Conservation (phyloP, 1,284 basidiomycete species). For the Cryptococcus sp. region DNA sequence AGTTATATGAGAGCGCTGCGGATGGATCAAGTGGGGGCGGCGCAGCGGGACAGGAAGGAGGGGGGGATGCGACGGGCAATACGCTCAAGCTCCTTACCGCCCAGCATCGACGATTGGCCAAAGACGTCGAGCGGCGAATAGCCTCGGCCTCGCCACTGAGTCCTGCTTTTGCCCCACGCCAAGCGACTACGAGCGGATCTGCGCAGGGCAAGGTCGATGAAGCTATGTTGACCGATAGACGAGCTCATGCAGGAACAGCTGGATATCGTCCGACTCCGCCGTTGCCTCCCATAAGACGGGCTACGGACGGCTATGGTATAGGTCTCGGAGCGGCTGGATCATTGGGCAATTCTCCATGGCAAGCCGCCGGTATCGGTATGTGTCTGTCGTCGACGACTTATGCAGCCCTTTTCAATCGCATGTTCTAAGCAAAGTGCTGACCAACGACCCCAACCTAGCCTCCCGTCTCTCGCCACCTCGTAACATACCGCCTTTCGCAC, state of each 20-base stretch:
- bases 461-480: slow-evolving; percentile 18
- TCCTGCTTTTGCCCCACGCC: no score
- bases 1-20: slow-evolving; percentile 39
- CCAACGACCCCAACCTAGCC: not conserved
- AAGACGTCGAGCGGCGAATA: slow-evolving; percentile 48
- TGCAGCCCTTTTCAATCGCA: no score
- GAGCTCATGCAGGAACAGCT: not conserved
- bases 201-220: not conserved
- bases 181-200: not conserved
- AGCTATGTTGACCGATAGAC: not conserved
- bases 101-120: slow-evolving; percentile 48
- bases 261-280: not conserved
- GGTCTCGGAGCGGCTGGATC: slow-evolving; percentile 6
- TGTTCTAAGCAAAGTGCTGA: not conserved
- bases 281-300: not conserved
- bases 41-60: not conserved
- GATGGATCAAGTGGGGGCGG: not conserved
- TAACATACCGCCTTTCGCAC: slow-evolving; percentile 38
- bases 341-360: slow-evolving; percentile 8
- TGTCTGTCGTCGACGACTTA: not conserved
- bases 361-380: slow-evolving; percentile 13
- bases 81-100: slow-evolving; percentile 45
- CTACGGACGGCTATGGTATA: not conserved
- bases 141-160: not conserved
- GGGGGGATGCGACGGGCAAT: slow-evolving; percentile 17